Conservation (phyloP, 225 moss, liverwort and hornwort genomes). For the Sphagnum tenellum region DNA sequence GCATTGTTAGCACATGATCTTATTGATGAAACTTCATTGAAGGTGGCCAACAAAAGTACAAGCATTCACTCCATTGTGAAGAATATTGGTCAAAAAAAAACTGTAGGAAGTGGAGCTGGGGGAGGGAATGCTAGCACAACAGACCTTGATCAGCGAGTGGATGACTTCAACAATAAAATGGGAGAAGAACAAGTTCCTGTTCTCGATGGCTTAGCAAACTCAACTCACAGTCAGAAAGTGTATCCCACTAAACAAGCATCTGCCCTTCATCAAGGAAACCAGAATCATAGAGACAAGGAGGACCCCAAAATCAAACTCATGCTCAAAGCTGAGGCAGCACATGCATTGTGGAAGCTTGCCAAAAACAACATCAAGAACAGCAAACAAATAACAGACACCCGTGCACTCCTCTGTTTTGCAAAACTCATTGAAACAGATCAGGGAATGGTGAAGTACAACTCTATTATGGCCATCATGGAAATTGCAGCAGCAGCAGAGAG, state of each 20-base stretch:
- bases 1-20: conserved; percentile 67
- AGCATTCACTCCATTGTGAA: conserved; percentile 59
- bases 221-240: neutral
- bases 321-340: conserved; percentile 70
- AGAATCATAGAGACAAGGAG: conserved; percentile 57
- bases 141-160: conserved; percentile 8
- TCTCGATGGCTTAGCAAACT: conserved; percentile 15
- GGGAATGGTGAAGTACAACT: conserved; percentile 51
- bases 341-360: conserved; percentile 84
- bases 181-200: conserved; percentile 19
- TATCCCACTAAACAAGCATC: neutral
- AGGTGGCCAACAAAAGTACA: conserved; percentile 22
- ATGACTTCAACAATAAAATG: conserved; percentile 9
- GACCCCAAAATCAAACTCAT: conserved; percentile 67
- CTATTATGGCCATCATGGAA: conserved; percentile 85
- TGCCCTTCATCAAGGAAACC: neutral
- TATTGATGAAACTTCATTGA: conserved; percentile 33
- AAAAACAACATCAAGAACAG: conserved; percentile 66
- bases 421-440: conserved; percentile 66
- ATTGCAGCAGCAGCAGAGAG: conserved; percentile 79
- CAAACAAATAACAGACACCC: conserved; percentile 88
- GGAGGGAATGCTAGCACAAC: conserved; percentile 1
- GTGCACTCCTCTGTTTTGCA: conserved; percentile 85
- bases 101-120: neutral
- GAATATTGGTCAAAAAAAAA: conserved; percentile 34